Evolutionary conservation across 2,329 filamentous ascomycete species (phyloP), one percentile per base, ranked within the genome.

Genomic region (Colletotrichum musicola): DNA sequence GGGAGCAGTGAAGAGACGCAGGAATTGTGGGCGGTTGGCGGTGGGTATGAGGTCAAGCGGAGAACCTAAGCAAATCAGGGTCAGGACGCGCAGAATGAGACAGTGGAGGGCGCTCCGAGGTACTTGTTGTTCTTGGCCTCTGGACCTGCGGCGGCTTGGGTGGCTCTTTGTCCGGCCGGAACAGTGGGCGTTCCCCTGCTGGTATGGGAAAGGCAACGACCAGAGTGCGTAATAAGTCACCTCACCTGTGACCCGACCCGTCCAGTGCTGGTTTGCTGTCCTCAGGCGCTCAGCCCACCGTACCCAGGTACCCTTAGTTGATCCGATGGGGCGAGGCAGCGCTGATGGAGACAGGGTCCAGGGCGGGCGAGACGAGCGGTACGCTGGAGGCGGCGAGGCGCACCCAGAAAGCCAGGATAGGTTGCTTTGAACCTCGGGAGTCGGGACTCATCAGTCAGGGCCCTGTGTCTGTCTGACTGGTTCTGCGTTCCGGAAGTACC

Each of bases 141-240:
- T 35, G 46, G 16, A 20, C 46, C 46, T 14, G 27, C 30, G 27
- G 13, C 51, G 38, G 27, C 49, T 35, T 35, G 47, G 47, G 10
- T 27, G 60, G 55, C n/a, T 47, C 62, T 69, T 66, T 69, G 66
- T 69, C 35, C 35, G 50, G 65, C 55, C 62, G 65, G 62, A 68
- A 68, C 35, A 69, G 62, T 69, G 55, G 62, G 50, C 47, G 56
- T 69, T 69, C 60, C 61, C 66, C 51, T 55, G 64, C 18, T 65
- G 46, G 35, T 40, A 56, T 66, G 50, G 55, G 62, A 27, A 54
- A 66, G 62, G 65, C 65, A 68, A 35, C 63, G 51, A 51, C 38
- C 42, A 20, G 56, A 38, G 42, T 69, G 63, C 66, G 66, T 66
- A 46, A 62, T 20, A 14, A 44, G 20, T 49, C 40, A 42, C 14